Evolutionary conservation across 2,329 filamentous ascomycete genomes (phyloP), one percentile per base, ranked within the genome.

Genomic region (Penicillium sclerotiorum): DNA sequence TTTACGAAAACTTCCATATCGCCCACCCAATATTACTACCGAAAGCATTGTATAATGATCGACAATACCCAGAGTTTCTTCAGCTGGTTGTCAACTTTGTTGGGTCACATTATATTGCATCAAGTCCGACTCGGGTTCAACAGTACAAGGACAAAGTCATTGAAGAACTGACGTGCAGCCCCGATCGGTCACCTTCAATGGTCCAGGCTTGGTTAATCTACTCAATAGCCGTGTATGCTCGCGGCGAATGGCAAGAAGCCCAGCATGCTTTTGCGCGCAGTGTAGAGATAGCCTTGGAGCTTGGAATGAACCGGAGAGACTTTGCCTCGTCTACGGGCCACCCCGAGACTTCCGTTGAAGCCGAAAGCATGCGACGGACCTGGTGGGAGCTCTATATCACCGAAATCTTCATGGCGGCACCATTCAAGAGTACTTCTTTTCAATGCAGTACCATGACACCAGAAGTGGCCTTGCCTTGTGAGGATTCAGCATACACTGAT

Each of bases 361-460:
- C 93, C 63, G 91, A 96, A 70, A 90, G 87, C 65, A 88, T 89
- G 82, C 81, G 90, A 23, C 78, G 91, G 53, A 96, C 90, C 1
- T 96, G 90, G 90, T 95, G 91, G 91, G 89, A 82, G 60, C 63
- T 88, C 22, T 91, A 86, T 62, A 80, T 88, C 23, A 81, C 88
- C 9, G 90, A 95, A 62, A 88, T 88, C 41, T 87, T 92, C 80
- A 81, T 94, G 59, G 87, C 89, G 3, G 88, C 88, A 9, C 83
- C 93, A 9, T 62, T 62, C 22, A 61, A 62, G 18, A 61, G 55
- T 13, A 64, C 61, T 23, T 56, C 57, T 6, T 52, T 89, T 88
- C 80, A 82, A 50, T 88, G 87, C 45, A 85, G 82, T 43, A 90
- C 90, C 63, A 78, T 91, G 7, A 69, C 76, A 1, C 79, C 82